Evolutionary conservation across 371 early-diverging fungal species (phyloP).

Genomic region (Mortierella sp.): DNA sequence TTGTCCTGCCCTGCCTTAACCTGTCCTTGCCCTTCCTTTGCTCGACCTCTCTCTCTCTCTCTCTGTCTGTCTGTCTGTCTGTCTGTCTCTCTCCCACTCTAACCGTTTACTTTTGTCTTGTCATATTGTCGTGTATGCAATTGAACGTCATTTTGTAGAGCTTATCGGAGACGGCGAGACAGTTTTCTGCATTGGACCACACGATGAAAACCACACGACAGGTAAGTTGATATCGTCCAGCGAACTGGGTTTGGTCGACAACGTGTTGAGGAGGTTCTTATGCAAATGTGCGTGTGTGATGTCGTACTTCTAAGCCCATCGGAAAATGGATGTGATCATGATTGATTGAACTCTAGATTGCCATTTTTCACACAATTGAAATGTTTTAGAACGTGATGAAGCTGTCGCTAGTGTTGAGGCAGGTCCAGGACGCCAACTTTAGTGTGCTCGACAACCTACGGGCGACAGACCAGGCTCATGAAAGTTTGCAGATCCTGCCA

Average conservation of each 20-base stretch:
- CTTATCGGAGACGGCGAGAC: conserved; percentile 35
- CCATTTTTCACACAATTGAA: background rate
- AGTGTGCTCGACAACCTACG: conserved; percentile 43
- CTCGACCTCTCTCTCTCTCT: background rate
- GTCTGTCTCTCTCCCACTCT: background rate
- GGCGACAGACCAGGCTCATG: conserved; percentile 36
- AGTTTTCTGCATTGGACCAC: conserved; percentile 34
- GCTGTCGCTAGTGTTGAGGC: conserved; percentile 23
- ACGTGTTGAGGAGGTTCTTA: background rate
- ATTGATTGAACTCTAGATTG: background rate
- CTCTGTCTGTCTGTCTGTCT: background rate
- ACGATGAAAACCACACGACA: conserved; percentile 44
- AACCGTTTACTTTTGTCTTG: background rate
- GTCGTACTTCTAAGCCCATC: background rate
- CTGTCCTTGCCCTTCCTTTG: too few relatives aligned
- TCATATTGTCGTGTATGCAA: background rate
- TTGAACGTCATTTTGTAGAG: conserved; percentile 15
- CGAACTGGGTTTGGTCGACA: background rate
- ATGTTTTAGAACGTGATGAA: conserved; percentile 34
- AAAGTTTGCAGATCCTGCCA: conserved; percentile 28
- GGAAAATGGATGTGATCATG: too few relatives aligned
- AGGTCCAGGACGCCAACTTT: conserved; percentile 51
- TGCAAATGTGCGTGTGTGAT: background rate
- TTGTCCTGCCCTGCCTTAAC: background rate
- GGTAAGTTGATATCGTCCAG: conserved; percentile 14